Evolutionary conservation across 202 grass and related monocot genomes (phyloP), one percentile per base, ranked within the genome.

Genomic region (Schoenoplectus triqueter): DNA sequence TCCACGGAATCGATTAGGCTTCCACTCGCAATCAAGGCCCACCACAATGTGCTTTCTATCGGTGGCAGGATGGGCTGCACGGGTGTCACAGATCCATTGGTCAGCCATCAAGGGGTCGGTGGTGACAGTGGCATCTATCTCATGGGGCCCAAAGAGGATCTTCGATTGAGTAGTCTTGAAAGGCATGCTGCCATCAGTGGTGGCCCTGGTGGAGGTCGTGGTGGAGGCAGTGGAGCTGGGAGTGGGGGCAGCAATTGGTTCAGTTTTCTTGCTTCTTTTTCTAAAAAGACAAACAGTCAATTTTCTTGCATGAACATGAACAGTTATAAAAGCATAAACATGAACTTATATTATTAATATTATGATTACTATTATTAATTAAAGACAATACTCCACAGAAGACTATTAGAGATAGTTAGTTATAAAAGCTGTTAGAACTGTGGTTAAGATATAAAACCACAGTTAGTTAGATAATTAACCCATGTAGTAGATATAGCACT

Each of bases 21-120:
- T 91, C 87, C 88, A 90, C 73, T 92, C 85, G 69, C 88, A 90
- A 87, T 89, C 90, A 10, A 92, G 86, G 7, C 86, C 86, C 10
- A 88, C 90, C 20, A 88, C 50, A 8, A 88, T 64, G 11, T 2
- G 68, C 8, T 8, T 18, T 14, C 72, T 61, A 15, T 59, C 52
- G 2, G 9, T 11, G 18, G 18, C 40, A 55, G 20, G 54, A 44
- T 21, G 14, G 5, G 31, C 1, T 52, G 81, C 88, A 69, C 71
- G 86, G 39, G 87, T 83, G 60, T 4, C 17, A 10, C 47, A 55
- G 3, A 87, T 87, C 92, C 92, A 90, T 78, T 78, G 75, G 22
- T 78, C 54, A 0, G 14, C 56, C 7, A 61, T 45, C 7, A 13
- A 61, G 54, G 75, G 75, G 55, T 78, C 54, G 10, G 75, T 78